These are phyloP conservation scores for Tetrapisispora pingtungensis DNA, from an alignment of 805 yeast genomes.

Conservation along the genomic window DNA sequence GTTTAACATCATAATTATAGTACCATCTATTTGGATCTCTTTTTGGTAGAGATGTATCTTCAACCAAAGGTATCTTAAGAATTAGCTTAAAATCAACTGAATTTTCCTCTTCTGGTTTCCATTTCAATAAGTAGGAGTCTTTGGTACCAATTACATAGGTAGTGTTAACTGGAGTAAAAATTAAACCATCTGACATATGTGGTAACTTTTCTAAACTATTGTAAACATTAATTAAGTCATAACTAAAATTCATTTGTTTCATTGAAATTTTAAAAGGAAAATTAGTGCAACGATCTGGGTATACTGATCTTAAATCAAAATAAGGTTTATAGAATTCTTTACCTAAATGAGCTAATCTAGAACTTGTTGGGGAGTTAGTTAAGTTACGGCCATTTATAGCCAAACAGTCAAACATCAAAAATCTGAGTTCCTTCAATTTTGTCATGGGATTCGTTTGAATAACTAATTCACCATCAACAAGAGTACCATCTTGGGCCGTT, in stretches of 20 bases:
- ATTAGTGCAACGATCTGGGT: slow-evolving; percentile 62
- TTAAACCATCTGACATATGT: slow-evolving; percentile 88
- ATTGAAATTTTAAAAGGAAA: slow-evolving; percentile 82
- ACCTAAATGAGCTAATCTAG: slow-evolving; percentile 78
- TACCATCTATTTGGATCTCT: slow-evolving; percentile 64
- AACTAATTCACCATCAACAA: slow-evolving; percentile 92
- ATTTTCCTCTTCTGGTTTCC: slow-evolving; percentile 97
- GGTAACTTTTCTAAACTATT: slow-evolving; percentile 60
- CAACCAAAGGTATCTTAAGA: slow-evolving; percentile 29
- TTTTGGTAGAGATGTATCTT: slow-evolving; percentile 30
- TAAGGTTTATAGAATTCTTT: slow-evolving; percentile 77
- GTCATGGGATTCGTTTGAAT: slow-evolving; percentile 48
- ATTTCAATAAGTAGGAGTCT: slow-evolving; percentile 73
- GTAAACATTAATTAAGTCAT: slow-evolving; percentile 66
- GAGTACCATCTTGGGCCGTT: slow-evolving; percentile 73
- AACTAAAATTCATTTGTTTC: slow-evolving; percentile 81
- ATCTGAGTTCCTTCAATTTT: slow-evolving; percentile 57
- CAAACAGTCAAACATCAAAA: slow-evolving; percentile 83
- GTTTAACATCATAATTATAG: slow-evolving; percentile 72
- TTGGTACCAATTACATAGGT: slow-evolving; percentile 80
- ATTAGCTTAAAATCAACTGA: slow-evolving; percentile 79
- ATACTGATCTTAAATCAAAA: slow-evolving; percentile 50
- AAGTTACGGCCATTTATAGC: slow-evolving; percentile 70
- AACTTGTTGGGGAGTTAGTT: slow-evolving; percentile 61
- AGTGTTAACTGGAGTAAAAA: slow-evolving; percentile 82